Evolutionary conservation across 306 rosid species (phyloP).

Genomic region (Dryas octopetala): DNA sequence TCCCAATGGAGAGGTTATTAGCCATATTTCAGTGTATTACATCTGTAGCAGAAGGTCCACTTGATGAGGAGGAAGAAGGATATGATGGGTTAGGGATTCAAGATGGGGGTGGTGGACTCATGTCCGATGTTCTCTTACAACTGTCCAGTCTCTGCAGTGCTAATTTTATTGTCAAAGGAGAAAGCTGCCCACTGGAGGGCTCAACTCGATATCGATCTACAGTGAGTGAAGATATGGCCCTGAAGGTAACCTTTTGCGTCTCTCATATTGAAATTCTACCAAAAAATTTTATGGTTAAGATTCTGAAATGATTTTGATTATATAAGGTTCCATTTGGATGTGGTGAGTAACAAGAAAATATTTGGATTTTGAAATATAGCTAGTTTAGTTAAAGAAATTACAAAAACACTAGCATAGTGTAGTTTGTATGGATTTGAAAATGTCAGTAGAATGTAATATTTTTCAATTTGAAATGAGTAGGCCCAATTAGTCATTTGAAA

Average conservation of each 20-base stretch:
- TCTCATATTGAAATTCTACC: neutral
- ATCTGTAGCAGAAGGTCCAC: slow-evolving; percentile 60
- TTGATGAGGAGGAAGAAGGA: slow-evolving; percentile 55
- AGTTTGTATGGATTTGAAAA: too few species aligned
- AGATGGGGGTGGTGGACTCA: slow-evolving; percentile 49
- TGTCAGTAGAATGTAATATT: too few species aligned
- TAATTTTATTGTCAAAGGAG: slow-evolving; percentile 76
- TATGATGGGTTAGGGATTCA: slow-evolving; percentile 41
- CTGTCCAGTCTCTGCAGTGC: slow-evolving; percentile 90
- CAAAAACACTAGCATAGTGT: too few species aligned
- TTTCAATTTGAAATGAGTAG: too few species aligned
- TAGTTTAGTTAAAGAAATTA: too few species aligned
- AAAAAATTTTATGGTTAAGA: neutral
- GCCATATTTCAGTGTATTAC: slow-evolving; percentile 91
- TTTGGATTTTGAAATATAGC: too few species aligned
- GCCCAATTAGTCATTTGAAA: too few species aligned
- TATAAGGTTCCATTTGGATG: too few species aligned
- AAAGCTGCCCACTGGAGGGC: slow-evolving; percentile 87
- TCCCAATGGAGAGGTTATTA: slow-evolving; percentile 87
- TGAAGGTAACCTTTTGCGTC: slow-evolving; percentile 51
- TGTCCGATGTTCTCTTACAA: slow-evolving; percentile 83
- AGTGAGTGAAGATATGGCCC: slow-evolving; percentile 69
- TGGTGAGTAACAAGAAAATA: too few species aligned
- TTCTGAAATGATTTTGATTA: neutral
- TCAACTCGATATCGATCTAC: slow-evolving; percentile 76